Base-by-base conservation (phyloP, 768 basidiomycete genomes). In the Mrakia hoshinonis region DNA sequence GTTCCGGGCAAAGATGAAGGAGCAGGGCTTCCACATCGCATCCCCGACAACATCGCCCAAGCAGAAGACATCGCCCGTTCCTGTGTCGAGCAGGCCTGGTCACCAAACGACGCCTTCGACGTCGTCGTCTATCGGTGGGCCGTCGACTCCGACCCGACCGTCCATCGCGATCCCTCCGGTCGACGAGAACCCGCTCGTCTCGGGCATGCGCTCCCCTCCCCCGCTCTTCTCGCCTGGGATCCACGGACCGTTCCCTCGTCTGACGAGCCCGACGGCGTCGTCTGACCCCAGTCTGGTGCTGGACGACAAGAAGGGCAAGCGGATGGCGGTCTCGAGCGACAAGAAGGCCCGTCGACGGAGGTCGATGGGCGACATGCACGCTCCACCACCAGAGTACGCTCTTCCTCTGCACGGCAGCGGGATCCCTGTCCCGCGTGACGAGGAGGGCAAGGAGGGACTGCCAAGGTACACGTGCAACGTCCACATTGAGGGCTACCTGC, bases 391-490 rank as follows among this genome's bases (percentile, higher is more conserved):
- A 9, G 74, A 75, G 0, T 82, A 82, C 69, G 76, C 76, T 20
- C 78, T 79, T 1, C 80, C 81, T 9, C 78, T 78, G 54, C 77
- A 78, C 2, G 77, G 78, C 4, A 74, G 71, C 13, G 74, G 76
- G 46, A 75, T 79, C 61, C 80, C 80, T n/a, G 62, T 76, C 12
- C 79, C 82, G 1, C 75, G 83, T 60, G 82, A 83, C 49, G 91
- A 94, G 72, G 95, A 95, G 77, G 95, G 91, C 11, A 80, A 75
- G 60, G 95, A 99, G 79, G 79, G 78, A 48, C 83, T 99, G 0
- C 96, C 96, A 0, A 51, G 78, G 6, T 99, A 99, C 79, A 85
- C 84, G 73, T 97, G 96, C 80, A 72, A 79, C 77, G 80, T 98
- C 22, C 87, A 90, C 76, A 85, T 97, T 75, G 84, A 85, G 46